Conservation (phyloP, 1,139 yeast genomes). For the Magnusiomyces suaveolens region DNA sequence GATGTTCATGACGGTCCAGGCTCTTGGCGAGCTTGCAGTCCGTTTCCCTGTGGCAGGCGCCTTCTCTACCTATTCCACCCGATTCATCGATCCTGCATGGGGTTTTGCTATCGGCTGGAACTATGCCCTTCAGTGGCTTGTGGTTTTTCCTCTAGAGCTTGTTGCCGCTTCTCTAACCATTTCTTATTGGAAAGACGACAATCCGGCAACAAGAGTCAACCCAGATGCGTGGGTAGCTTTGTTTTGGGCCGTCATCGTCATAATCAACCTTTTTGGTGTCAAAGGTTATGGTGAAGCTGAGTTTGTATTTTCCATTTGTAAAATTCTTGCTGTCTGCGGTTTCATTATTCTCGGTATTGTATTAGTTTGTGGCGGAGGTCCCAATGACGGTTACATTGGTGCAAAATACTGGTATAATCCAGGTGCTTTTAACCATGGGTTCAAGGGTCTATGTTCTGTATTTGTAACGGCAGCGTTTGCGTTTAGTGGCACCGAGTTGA, state of each 20-base stretch:
- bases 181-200: conserved; percentile 45
- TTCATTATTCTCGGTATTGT: conserved; percentile 57
- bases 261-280: conserved; percentile 61
- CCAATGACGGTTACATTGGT: conserved; percentile 51
- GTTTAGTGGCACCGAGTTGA: conserved; percentile 74
- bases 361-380: conserved; percentile 60
- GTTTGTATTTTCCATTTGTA: conserved; percentile 51
- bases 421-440: conserved; percentile 56
- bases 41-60: conserved; percentile 67
- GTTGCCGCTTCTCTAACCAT: conserved; percentile 71
- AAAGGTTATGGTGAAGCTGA: conserved; percentile 77
- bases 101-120: conserved; percentile 83
- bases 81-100: conserved; percentile 62
- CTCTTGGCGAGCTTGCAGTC: conserved; percentile 69
- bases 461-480: conserved; percentile 86
- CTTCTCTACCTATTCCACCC: conserved; percentile 54
- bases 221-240: conserved; percentile 50
- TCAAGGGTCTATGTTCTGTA: conserved; percentile 72
- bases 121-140: conserved; percentile 71
- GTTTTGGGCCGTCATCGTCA: conserved; percentile 36
- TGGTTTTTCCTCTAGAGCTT: conserved; percentile 67
- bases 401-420: conserved; percentile 53
- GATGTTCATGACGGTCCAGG: too few species aligned
- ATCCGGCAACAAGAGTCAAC: conserved; percentile 6
- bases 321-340: conserved; percentile 55